Evolutionary conservation across 2,329 filamentous ascomycete genomes (phyloP).

Genomic region (Xylaria polymorpha): DNA sequence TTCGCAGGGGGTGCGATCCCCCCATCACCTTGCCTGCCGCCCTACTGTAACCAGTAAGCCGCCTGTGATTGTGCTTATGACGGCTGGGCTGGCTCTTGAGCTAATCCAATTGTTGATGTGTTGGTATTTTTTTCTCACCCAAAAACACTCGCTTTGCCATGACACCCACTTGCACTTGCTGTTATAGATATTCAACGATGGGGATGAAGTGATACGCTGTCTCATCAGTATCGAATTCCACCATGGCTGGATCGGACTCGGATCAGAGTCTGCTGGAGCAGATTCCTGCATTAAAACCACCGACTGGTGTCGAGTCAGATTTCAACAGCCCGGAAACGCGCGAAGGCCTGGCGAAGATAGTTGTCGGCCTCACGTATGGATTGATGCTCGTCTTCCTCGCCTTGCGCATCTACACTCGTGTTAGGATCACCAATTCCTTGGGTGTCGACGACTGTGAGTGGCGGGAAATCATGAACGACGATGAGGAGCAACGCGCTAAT

Average conservation of each 20-base stretch:
- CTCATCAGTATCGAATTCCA: neutral
- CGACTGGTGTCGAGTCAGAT: slow-evolving; percentile 37
- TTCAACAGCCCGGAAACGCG: slow-evolving; percentile 36
- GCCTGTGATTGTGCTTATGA: slow-evolving; percentile 1
- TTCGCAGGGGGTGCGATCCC: slow-evolving; percentile 1
- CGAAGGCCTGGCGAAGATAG: slow-evolving; percentile 25
- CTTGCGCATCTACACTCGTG: slow-evolving; percentile 40
- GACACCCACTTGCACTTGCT: neutral
- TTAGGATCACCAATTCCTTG: slow-evolving; percentile 30
- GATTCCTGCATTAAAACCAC: slow-evolving; percentile 36
- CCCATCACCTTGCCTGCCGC: neutral
- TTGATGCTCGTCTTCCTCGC: slow-evolving; percentile 41
- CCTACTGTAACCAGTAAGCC: neutral
- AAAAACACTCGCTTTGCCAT: neutral
- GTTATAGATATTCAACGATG: neutral
- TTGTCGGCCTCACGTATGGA: slow-evolving; percentile 36
- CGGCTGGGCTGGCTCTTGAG: neutral
- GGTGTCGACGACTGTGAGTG: slow-evolving; percentile 42
- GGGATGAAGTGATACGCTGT: slow-evolving; percentile 5
- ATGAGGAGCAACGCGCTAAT: slow-evolving; percentile 25
- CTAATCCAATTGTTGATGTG: slow-evolving; percentile 5
- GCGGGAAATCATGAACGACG: neutral
- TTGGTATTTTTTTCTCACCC: neutral
- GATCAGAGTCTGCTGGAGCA: slow-evolving; percentile 28
- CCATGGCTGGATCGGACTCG: slow-evolving; percentile 15